phyloP scores from a whole-genome alignment of 495 filamentous ascomycete genomes.

The Talaromyces thailandensis region DNA sequence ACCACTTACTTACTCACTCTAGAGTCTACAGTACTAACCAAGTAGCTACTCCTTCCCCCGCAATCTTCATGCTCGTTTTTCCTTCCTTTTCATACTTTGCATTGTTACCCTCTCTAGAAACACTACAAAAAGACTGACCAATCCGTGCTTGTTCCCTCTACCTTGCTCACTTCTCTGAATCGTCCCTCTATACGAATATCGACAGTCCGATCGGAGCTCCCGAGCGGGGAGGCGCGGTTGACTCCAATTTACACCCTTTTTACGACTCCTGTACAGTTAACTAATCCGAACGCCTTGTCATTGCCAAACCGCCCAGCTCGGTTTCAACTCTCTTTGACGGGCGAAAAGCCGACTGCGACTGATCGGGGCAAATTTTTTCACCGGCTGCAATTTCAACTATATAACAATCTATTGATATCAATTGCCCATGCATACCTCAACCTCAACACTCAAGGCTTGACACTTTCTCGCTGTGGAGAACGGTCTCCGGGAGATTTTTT shows the following conservation, averaged over 20 bases:
- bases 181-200: background rate
- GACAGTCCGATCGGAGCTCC: background rate
- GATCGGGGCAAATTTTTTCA: no score
- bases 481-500: conserved; percentile 2
- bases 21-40: background rate
- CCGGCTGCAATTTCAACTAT: background rate
- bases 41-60: background rate
- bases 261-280: background rate
- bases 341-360: background rate
- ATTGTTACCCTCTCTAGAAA: background rate
- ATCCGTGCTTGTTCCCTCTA: background rate
- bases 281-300: background rate
- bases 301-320: background rate
- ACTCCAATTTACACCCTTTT: background rate
- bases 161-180: background rate
- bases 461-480: conserved; percentile 4
- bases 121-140: background rate
- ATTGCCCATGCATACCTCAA: conserved; percentile 7
- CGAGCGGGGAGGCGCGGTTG: background rate
- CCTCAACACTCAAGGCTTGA: background rate
- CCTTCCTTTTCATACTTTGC: background rate
- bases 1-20: background rate
- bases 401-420: background rate
- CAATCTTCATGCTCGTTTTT: background rate
- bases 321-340: background rate